These are phyloP conservation scores for Candida buenavistaensis DNA, from an alignment of 1,139 yeast genomes.

Conservation along the genomic window DNA sequence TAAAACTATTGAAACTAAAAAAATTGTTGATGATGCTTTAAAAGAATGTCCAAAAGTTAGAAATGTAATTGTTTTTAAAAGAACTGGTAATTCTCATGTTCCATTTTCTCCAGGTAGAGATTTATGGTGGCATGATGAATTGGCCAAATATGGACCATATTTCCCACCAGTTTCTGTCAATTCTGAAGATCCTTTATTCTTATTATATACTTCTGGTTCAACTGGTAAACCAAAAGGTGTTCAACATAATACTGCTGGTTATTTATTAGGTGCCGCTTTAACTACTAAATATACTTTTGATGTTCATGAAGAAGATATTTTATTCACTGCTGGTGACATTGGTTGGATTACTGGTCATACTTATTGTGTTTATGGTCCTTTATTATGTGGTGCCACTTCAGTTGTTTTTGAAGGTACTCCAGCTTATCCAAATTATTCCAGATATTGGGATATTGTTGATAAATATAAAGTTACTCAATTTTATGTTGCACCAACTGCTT, in stretches of 20 bases:
- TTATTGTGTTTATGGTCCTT: conserved; percentile 80
- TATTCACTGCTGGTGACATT: conserved; percentile 85
- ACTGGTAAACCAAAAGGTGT: conserved; percentile 73
- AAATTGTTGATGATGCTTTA: conserved; percentile 80
- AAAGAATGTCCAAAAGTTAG: conserved; percentile 66
- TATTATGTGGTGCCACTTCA: conserved; percentile 75
- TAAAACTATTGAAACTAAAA: conserved; percentile 77
- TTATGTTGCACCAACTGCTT: conserved; percentile 89
- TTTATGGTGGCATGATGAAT: conserved; percentile 81
- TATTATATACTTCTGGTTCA: conserved; percentile 68
- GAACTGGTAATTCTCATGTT: conserved; percentile 69
- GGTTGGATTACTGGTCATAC: conserved; percentile 93
- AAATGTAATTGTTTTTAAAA: conserved; percentile 68
- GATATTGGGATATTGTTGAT: conserved; percentile 85
- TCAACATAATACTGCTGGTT: conserved; percentile 79
- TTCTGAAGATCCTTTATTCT: conserved; percentile 63
- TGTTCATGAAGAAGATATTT: conserved; percentile 66
- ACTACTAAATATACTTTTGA: conserved; percentile 78
- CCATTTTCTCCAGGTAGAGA: conserved; percentile 66
- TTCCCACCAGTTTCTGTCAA: conserved; percentile 60
- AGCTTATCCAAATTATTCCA: conserved; percentile 74
- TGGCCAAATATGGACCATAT: conserved; percentile 64
- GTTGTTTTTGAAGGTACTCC: conserved; percentile 88
- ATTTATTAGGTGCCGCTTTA: conserved; percentile 66
- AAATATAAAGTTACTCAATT: conserved; percentile 76